Evolutionary conservation across 352 stramenopile species (phyloP), one percentile per base, ranked within the genome.

Genomic region (Phytophthora brassicae): DNA sequence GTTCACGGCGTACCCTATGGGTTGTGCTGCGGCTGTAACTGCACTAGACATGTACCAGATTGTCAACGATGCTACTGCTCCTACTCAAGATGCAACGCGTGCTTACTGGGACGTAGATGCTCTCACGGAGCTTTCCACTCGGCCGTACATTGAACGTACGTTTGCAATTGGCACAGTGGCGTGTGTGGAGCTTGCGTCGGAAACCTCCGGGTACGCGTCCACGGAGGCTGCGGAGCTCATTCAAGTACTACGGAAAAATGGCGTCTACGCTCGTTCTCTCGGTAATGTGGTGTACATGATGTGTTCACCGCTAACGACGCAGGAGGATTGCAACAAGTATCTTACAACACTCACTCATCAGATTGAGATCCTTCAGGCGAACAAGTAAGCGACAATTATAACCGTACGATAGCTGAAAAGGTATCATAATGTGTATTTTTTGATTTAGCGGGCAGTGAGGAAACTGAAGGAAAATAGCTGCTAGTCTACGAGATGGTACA

Each of bases 1-100:
- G n/a, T 97, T 97, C 75, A 97, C 90, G 23, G 92, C 90, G 0
- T 89, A 97, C 56, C 89, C 92, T 4, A 80, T 97, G 41, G 92
- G 89, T 23, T 98, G 90, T 55, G 90, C 90, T 20, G 89, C 89
- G 11, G 86, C 85, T 11, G 53, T 97, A 23, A 94, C 93, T n/a
- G 81, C 89, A 11, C 58, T 97, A 3, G 85, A 95, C 64, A 91
- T 94, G 84, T 96, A 93, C 68, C 56, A 89, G 51, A 86, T 92
- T 55, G 68, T 88, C 36, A 79, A 81, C 49, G 42, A 70, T 46
- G 60, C 60, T 0, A 70, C 28, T 24, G 59, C 7, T 17, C 44
- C 54, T 8, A 69, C 13, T 16, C 66, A 47, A 12, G 68, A 71
- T 14, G 60, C 42, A 14, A 76, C 65, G 1, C 75, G 80, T 22